A percentile compares a stretch with the other conserved stretches of the same genome.
Conservation (phyloP, 495 filamentous ascomycete genomes). For the Lophiostoma macrostomum region DNA sequence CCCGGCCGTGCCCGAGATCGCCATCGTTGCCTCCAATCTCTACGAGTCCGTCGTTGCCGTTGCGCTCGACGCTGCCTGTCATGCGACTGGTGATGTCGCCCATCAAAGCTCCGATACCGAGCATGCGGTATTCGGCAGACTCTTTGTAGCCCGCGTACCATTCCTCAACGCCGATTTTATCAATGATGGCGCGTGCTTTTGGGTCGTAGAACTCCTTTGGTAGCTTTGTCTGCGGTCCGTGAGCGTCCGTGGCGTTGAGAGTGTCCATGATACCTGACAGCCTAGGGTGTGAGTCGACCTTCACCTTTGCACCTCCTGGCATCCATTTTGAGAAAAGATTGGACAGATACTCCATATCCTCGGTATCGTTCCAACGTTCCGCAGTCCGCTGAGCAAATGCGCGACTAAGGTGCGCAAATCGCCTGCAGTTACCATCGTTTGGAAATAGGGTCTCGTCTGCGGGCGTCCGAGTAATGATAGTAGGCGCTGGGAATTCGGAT, state of each 20-base stretch:
- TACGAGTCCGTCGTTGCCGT: conserved; percentile 53
- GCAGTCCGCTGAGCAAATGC: conserved; percentile 82
- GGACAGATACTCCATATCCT: conserved; percentile 84
- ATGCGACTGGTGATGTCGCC: conserved; percentile 85
- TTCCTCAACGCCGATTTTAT: conserved; percentile 81
- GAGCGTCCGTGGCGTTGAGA: conserved; percentile 81
- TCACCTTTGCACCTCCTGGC: conserved; percentile 65
- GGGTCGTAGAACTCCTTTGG: conserved; percentile 85
- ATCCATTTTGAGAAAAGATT: conserved; percentile 76
- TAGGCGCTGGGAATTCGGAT: conserved; percentile 62
- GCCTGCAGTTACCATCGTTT: conserved; percentile 79
- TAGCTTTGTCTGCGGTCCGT: conserved; percentile 73
- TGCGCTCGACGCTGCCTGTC: conserved; percentile 66
- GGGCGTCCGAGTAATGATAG: conserved; percentile 68
- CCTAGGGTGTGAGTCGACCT: conserved; percentile 79
- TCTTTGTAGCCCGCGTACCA: conserved; percentile 89
- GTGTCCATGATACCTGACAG: conserved; percentile 92
- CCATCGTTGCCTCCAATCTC: conserved; percentile 49
- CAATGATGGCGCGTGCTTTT: conserved; percentile 65
- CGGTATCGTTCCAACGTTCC: conserved; percentile 73
- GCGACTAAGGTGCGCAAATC: conserved; percentile 74
- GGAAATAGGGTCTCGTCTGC: conserved; percentile 90
- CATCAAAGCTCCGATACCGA: conserved; percentile 81
- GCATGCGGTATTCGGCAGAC: conserved; percentile 74
- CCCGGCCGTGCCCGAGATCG: conserved; percentile 38